phyloP scores from a whole-genome alignment of 768 basidiomycete species.

The Mycena chlorophos region DNA sequence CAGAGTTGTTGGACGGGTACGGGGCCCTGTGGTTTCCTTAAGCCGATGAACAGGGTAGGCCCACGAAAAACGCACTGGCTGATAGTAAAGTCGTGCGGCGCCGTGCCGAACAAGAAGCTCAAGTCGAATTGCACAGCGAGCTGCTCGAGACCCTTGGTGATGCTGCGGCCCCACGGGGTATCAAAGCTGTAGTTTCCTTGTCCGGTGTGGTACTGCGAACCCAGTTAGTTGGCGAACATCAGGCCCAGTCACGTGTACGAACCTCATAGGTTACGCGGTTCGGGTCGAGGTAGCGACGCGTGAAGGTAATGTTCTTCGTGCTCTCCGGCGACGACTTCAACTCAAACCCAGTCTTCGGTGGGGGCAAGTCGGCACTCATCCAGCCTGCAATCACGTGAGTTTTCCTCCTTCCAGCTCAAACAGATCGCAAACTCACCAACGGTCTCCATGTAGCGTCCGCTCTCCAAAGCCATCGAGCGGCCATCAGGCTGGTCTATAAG shows the following conservation, averaged over 20 bases:
- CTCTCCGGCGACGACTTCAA: conserved; percentile 23
- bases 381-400: conserved; percentile 43
- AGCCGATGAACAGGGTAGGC: neutral
- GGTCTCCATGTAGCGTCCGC: conserved; percentile 92
- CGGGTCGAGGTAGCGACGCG: conserved; percentile 74
- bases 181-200: conserved; percentile 57
- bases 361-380: conserved; percentile 50
- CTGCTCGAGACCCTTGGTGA: conserved; percentile 55
- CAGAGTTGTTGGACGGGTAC: conserved; percentile 59
- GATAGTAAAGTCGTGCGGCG: conserved; percentile 76
- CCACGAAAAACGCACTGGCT: conserved; percentile 44
- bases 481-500: conserved; percentile 63
- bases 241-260: conserved; percentile 14
- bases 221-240: neutral
- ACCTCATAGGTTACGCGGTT: conserved; percentile 78
- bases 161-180: conserved; percentile 50
- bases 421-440: conserved; percentile 52
- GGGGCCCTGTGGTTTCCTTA: conserved; percentile 44
- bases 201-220: conserved; percentile 63
- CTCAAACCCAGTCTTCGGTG: neutral
- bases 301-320: conserved; percentile 57
- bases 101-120: conserved; percentile 60
- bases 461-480: conserved; percentile 77
- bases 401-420: neutral
- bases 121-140: conserved; percentile 65